Evolutionary conservation across 1,284 basidiomycete species (phyloP).

Genomic region (Fomitopsis pinicola): DNA sequence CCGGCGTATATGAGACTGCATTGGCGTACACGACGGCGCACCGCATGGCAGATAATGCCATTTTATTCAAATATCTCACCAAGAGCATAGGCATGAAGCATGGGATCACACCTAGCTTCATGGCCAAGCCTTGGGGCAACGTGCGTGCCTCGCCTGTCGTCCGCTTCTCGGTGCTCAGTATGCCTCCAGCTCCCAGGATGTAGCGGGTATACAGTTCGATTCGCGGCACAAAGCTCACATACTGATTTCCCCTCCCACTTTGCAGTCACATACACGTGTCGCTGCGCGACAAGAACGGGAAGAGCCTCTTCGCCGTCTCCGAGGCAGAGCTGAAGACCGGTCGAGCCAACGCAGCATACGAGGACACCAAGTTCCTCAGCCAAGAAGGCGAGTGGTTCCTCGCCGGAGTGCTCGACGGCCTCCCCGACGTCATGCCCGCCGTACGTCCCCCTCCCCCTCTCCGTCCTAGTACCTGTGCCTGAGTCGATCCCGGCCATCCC

Average conservation of each 20-base stretch:
- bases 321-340: constrained; percentile 57
- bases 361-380: constrained; percentile 84
- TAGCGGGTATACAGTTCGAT: too few relatives aligned
- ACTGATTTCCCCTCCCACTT: background rate
- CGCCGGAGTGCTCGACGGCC: constrained; percentile 84
- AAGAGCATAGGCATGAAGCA: constrained; percentile 91
- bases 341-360: constrained; percentile 64
- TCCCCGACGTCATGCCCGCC: constrained; percentile 57
- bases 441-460: constrained; percentile 10
- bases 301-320: constrained; percentile 76
- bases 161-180: background rate
- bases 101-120: constrained; percentile 91
- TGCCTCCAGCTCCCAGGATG: constrained; percentile 75
- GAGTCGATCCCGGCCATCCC: background rate
- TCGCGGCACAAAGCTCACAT: too few relatives aligned
- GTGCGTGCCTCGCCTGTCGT: constrained; percentile 41
- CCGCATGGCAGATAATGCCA: constrained; percentile 93
- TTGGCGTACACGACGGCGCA: constrained; percentile 83
- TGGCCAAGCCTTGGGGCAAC: constrained; percentile 95
- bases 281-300: constrained; percentile 64
- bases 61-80: constrained; percentile 88
- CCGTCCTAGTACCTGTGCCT: background rate
- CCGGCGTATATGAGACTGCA: constrained; percentile 91
- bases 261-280: constrained; percentile 89
- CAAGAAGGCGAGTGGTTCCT: constrained; percentile 89